Conservation (phyloP, 441 rosid species). For the Euphorbia celastroides region DNA sequence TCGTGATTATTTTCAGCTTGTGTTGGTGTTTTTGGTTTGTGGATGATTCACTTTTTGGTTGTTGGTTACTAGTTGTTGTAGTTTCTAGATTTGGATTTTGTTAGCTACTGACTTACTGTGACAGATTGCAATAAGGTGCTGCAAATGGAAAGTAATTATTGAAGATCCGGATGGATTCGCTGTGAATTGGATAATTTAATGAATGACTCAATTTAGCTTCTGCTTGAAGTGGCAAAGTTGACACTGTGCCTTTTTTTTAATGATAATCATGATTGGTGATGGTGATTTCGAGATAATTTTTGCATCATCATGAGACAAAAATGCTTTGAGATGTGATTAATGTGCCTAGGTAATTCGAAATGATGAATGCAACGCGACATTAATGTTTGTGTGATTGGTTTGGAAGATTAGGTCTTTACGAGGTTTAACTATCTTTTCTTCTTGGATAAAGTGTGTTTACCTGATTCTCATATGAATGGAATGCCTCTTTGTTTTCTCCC, state of each 20-base stretch:
- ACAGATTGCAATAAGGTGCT: conserved; percentile 4
- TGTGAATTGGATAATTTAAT: neutral
- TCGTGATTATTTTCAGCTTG: neutral
- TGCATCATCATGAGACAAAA: neutral
- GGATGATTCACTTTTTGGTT: conserved; percentile 8
- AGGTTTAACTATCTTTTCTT: no score
- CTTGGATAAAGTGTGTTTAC: neutral
- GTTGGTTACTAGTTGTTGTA: no score
- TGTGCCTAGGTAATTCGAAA: neutral
- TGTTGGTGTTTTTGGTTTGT: no score
- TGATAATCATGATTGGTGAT: no score
- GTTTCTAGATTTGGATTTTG: no score
- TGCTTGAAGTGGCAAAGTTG: neutral
- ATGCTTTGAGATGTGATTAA: conserved; percentile 3
- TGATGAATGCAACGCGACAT: neutral
- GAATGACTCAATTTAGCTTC: neutral
- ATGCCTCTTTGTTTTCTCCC: neutral
- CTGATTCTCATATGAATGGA: neutral
- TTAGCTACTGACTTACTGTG: no score
- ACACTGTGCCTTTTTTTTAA: neutral
- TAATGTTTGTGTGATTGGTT: neutral
- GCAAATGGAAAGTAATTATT: conserved; percentile 6
- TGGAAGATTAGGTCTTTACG: no score
- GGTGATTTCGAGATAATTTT: neutral
- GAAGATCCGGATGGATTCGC: conserved; percentile 3